Evolutionary conservation across 352 stramenopile genomes (phyloP), one percentile per base, ranked within the genome.

Genomic region (Pythium rishiriense): DNA sequence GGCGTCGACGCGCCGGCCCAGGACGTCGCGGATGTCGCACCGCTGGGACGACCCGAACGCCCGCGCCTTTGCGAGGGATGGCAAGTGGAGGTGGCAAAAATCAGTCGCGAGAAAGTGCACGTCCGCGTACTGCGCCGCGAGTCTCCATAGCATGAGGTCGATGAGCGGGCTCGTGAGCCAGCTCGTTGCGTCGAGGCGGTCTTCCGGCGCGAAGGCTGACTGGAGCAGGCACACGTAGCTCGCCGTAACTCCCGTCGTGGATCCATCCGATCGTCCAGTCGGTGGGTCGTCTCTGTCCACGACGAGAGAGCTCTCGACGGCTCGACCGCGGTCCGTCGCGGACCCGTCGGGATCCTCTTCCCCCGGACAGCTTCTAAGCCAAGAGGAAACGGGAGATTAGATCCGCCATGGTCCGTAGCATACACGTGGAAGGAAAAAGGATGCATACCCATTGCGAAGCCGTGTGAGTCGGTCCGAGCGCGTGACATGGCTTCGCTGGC

Each of bases 131-230:
- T 78, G 68, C 10, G 68, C 78, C 45, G 88, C 87, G 49, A 97
- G 83, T 25, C 90, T 75, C 72, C 82, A 91, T 22, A 96, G 76
- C 68, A 94, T 79, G 45, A 96, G 61, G 62, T 96, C 85, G 62
- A 97, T 96, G 29, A 97, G 62, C 31, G 84, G 86, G 35, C 83
- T 76, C 37, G 78, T 94, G 60, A 97, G 76, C 89, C 89, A 97
- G 55, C 75, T 93, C 28, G 83, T 81, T 22, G 92, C 88, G 68
- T 85, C 77, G 28, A 97, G 73, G 29, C 59, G 65, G 35, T 94
- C 81, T 46, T 92, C 83, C 19, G 68, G 63, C 19, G 68, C 69
- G 19, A 89, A 80, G 17, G 81, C 83, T 4, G 74, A 73, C 49
- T 87, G 81, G 59, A 92, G 52, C 45, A 92, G 15, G 14, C 56